These are phyloP conservation scores for Lanmaoa pseudosensibilis DNA, from an alignment of 768 basidiomycete species.

Conservation along the genomic window DNA sequence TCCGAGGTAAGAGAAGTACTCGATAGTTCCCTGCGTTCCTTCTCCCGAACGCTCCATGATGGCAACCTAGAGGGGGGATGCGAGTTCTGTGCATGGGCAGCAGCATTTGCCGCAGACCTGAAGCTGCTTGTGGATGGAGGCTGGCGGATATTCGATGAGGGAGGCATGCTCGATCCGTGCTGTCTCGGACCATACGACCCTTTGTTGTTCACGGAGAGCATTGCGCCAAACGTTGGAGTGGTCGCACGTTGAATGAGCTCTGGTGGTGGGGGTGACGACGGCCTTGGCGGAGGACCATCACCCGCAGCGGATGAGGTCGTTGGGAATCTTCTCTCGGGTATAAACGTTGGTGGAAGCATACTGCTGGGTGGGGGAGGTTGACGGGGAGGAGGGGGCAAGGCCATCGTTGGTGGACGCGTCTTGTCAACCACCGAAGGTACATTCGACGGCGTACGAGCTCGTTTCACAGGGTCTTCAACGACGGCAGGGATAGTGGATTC, in stretches of 20 bases:
- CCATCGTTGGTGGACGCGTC: slow-evolving; percentile 82
- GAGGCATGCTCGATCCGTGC: slow-evolving; percentile 76
- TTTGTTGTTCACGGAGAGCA: slow-evolving; percentile 55
- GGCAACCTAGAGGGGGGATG: slow-evolving; percentile 43
- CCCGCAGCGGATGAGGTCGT: slow-evolving; percentile 45
- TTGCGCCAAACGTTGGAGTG: slow-evolving; percentile 74
- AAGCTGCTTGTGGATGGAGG: slow-evolving; percentile 81
- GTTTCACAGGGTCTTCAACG: slow-evolving; percentile 45
- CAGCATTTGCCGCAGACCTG: slow-evolving; percentile 68
- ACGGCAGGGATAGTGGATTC: slow-evolving; percentile 64
- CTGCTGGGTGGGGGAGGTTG: slow-evolving; percentile 67
- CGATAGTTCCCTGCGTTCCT: slow-evolving; percentile 59
- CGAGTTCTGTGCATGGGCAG: slow-evolving; percentile 48
- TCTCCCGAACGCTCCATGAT: slow-evolving; percentile 52
- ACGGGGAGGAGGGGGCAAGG: slow-evolving; percentile 76
- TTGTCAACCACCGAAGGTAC: slow-evolving; percentile 62
- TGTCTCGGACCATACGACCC: slow-evolving; percentile 50
- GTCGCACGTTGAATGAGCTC: slow-evolving; percentile 93
- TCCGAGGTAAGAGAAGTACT: slow-evolving; percentile 71
- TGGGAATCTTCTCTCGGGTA: slow-evolving; percentile 64
- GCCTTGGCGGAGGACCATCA: slow-evolving; percentile 78
- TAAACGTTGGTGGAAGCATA: slow-evolving; percentile 75
- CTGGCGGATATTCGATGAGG: slow-evolving; percentile 65
- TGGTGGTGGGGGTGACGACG: slow-evolving; percentile 88
- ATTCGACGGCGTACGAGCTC: slow-evolving; percentile 65